Percentiles rank a stretch among this genome's conserved stretches.
Conservation (phyloP, 108 stramenopile genomes). For the Skeletonema marinoi region DNA sequence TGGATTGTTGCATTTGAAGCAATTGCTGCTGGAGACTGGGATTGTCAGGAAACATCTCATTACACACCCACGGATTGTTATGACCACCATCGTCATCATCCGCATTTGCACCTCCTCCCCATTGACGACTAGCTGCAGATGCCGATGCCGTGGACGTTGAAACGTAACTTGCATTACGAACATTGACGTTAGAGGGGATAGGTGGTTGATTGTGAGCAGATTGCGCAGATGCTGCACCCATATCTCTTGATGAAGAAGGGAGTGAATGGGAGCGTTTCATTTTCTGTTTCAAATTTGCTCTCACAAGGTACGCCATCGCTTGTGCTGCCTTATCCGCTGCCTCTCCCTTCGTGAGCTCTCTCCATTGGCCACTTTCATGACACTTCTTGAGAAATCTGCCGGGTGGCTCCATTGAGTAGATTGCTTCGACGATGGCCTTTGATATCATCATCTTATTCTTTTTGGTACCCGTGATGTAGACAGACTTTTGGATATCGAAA, state of each 20-base stretch:
- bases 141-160: background rate
- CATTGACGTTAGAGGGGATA: too few relatives aligned
- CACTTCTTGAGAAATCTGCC: constrained; percentile 40
- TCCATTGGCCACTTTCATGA: constrained; percentile 42
- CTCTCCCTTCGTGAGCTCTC: constrained; percentile 66
- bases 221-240: background rate
- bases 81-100: background rate
- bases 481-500: constrained; percentile 31
- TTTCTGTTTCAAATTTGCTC: background rate
- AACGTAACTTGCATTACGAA: background rate
- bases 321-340: constrained; percentile 72
- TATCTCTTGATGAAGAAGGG: background rate
- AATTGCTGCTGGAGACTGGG: background rate
- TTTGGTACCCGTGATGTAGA: constrained; percentile 64
- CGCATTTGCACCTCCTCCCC: background rate
- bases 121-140: background rate
- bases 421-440: constrained; percentile 60
- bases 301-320: constrained; percentile 19
- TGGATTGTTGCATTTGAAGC: background rate
- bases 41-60: background rate
- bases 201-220: background rate
- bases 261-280: too few relatives aligned
- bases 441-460: constrained; percentile 70
- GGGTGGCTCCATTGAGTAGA: constrained; percentile 58
- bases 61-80: background rate